Evolutionary conservation across 768 basidiomycete genomes (phyloP).

Genomic region (Pulveroboletus frians): DNA sequence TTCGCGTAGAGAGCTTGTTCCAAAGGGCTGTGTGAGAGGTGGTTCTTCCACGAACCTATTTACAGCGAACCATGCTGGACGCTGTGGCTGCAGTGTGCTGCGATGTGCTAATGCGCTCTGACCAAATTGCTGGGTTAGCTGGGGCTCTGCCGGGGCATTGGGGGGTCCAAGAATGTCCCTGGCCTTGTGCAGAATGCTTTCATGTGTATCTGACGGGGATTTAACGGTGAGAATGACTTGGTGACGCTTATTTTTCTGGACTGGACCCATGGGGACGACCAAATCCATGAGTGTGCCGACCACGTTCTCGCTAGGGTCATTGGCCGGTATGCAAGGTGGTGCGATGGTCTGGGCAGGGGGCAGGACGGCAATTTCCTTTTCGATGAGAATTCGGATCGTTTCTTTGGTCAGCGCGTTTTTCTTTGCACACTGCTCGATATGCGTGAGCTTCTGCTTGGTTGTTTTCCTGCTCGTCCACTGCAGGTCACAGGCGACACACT

Average conservation of each 20-base stretch:
- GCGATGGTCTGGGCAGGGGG: neutral
- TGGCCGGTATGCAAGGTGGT: neutral
- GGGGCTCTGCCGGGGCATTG: conserved; percentile 4
- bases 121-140: conserved; percentile 32
- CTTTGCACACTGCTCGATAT: conserved; percentile 65
- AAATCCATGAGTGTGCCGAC: conserved; percentile 48
- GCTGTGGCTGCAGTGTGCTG: neutral
- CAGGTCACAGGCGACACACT: conserved; percentile 60
- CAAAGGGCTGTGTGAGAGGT: conserved; percentile 38
- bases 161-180: conserved; percentile 28
- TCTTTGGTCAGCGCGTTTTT: conserved; percentile 50
- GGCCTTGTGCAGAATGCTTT: conserved; percentile 36
- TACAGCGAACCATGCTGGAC: neutral
- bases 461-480: conserved; percentile 71
- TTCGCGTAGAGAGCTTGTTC: conserved; percentile 33
- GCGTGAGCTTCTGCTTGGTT: conserved; percentile 54
- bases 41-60: conserved; percentile 8
- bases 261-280: conserved; percentile 43
- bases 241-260: conserved; percentile 40
- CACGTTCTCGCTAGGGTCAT: neutral
- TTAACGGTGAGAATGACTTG: conserved; percentile 41
- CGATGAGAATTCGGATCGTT: conserved; percentile 50
- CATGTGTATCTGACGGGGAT: conserved; percentile 44
- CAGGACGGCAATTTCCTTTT: conserved; percentile 38
- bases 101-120: conserved; percentile 26